Base-by-base conservation (phyloP, 108 stramenopile species). In the Aurantiochytrium sp. region DNA sequence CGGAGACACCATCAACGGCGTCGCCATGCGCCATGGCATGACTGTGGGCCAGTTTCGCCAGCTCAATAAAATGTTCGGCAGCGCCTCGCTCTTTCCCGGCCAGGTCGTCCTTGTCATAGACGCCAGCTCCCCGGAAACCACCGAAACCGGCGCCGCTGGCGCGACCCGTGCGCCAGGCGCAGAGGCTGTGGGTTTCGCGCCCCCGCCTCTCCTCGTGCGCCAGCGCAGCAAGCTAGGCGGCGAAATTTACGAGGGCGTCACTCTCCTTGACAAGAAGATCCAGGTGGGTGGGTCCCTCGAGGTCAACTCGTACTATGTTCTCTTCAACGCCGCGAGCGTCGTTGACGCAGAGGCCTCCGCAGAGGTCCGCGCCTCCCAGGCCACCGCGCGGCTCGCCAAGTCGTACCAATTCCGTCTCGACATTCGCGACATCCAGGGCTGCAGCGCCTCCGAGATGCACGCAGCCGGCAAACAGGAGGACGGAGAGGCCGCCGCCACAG, bases 11-110 rank as follows among this genome's bases (percentile, higher is more conserved):
- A 45, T 45, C 69, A 45, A 39, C 27, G 69, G 41, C 69, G 69
- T 81, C 41, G 69, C 69, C 37, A 81, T 81, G 69, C 21, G 69
- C 4, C 69, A 81, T 37, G 69, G 34, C n/a, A 81, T 81, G 69
- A 81, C 41, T 17, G 69, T 45, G 17, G 69, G 37, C 41, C 37
- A 81, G 42, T 81, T 81, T 22, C 37, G 69, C 24, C 37, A 81
- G 27, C 69, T 81, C 42, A 81, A 81, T 22, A 81, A 81, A 81
- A 45, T 81, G 69, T 81, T 45, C 42, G 69, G 69, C 37, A 45
- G 27, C 24, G 69, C 37, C 24, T 27, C 55, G 32, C 42, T 81
- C 41, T 81, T 81, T 22, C 37, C 42, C 37, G 69, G 69, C 24
- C 69, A 81, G 36, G 15, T 22, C 41, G 69, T 81, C 5, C 27